Evolutionary conservation across 345 rosid genomes (phyloP), one percentile per base, ranked within the genome.

Genomic region (Boechera stricta): DNA sequence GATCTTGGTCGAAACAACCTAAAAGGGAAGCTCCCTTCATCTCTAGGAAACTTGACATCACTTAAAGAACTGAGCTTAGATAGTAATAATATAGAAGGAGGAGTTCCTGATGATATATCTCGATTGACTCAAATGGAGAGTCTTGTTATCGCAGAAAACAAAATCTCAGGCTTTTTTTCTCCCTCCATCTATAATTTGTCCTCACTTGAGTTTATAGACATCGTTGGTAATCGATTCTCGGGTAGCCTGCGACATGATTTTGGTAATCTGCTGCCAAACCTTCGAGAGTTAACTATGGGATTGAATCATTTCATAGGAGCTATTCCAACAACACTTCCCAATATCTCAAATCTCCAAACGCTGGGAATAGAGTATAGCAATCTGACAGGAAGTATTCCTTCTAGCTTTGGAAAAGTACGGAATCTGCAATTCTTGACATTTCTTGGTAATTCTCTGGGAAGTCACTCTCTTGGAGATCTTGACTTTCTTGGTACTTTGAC

Each of bases 181-280:
- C 61, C 5, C 0, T 6, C 9, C 0, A 1, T 72, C 4, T 62
- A 62, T 42, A 73, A 73, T 31, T 0, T 73, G 0, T 73, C 77
- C 42, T 51, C 42, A 26, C 77, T 73, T 35, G 2, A 28, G 3
- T 28, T 2, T 28, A 0, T 28, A 28, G 0, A 28, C 29, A 2
- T 28, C 29, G 0, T 28, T 28, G 29, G 3, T 28, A 28, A 28
- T 28, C 3, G 29, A 0, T 28, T 28, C 3, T 28, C 42, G 0
- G 70, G 77, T 29, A 5, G 13, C 7, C 0, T 73, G n/a, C n/a
- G n/a, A n/a, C n/a, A n/a, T 61, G 62, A 62, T n/a, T 62, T 73
- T 36, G 77, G 77, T 26, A 9, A 0, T 61, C 0, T 51, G 0
- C 39, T 72, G 5, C 76, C 76, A 48, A 72, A 48, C 0, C 13